Evolutionary conservation across 2,329 filamentous ascomycete genomes (phyloP).

Genomic region (Penicillium sp.): DNA sequence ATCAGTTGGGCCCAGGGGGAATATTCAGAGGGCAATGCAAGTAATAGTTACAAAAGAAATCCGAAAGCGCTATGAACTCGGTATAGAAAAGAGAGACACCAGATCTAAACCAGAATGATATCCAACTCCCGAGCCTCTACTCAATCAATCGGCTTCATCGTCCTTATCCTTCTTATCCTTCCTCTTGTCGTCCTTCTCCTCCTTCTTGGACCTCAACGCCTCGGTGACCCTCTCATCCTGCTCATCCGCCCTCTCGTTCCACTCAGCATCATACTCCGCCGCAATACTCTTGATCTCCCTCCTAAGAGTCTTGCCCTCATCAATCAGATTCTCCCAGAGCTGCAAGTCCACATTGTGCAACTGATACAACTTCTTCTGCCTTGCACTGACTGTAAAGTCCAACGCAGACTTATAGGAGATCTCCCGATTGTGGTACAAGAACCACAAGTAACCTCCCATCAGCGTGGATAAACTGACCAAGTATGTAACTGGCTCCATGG

Average conservation of each 20-base stretch:
- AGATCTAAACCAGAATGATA: slow-evolving; percentile 2
- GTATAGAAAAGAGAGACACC: background rate
- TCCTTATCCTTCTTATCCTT: slow-evolving; percentile 32
- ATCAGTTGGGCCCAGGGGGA: background rate
- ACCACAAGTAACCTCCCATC: slow-evolving; percentile 90
- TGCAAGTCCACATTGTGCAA: slow-evolving; percentile 70
- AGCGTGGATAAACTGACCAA: slow-evolving; percentile 81
- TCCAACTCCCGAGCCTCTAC: background rate
- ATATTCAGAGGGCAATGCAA: background rate
- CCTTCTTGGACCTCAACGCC: slow-evolving; percentile 51
- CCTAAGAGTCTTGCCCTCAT: slow-evolving; percentile 74
- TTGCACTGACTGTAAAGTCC: slow-evolving; percentile 77
- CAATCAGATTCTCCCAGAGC: slow-evolving; percentile 74
- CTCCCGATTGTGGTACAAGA: slow-evolving; percentile 87
- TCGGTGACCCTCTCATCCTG: slow-evolving; percentile 59
- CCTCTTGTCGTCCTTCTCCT: slow-evolving; percentile 31
- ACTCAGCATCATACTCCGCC: slow-evolving; percentile 85
- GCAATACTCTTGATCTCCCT: slow-evolving; percentile 78
- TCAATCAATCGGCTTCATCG: slow-evolving; percentile 2
- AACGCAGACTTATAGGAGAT: slow-evolving; percentile 82
- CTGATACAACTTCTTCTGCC: slow-evolving; percentile 75
- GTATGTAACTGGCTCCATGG: slow-evolving; percentile 88
- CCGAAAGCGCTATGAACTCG: background rate
- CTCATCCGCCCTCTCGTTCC: slow-evolving; percentile 75
- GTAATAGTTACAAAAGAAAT: slow-evolving; percentile 9